These are phyloP conservation scores for Debaryomyces singareniensis DNA, from an alignment of 1,139 yeast species.

Conservation along the genomic window DNA sequence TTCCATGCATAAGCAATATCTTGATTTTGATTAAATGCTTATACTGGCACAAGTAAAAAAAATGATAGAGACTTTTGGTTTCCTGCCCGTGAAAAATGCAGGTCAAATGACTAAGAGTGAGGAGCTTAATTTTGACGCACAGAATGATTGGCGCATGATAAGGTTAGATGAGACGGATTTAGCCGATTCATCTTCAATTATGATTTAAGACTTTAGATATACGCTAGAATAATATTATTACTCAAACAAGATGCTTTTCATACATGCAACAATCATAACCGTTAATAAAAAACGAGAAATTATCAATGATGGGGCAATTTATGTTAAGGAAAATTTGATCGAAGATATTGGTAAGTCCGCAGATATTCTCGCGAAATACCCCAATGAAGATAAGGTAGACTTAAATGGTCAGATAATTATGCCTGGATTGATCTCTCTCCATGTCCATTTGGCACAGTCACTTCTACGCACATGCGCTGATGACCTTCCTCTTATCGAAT, in stretches of 20 bases:
- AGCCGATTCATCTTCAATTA: too few species aligned
- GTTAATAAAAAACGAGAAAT: constrained; percentile 6
- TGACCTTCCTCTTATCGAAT: constrained; percentile 15
- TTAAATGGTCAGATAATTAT: constrained; percentile 7
- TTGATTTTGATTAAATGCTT: too few species aligned
- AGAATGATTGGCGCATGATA: too few species aligned
- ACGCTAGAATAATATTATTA: too few species aligned
- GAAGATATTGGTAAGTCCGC: constrained; percentile 7
- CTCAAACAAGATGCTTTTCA: constrained; percentile 8
- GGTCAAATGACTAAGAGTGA: too few species aligned
- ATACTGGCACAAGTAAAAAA: too few species aligned
- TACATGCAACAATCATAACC: constrained; percentile 7
- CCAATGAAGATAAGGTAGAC: constrained; percentile 5
- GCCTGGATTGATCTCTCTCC: constrained; percentile 8
- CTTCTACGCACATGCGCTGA: constrained; percentile 15
- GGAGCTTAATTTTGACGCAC: too few species aligned
- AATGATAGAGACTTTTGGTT: too few species aligned
- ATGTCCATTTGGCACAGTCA: constrained; percentile 10
- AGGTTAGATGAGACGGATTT: too few species aligned
- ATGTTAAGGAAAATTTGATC: constrained; percentile 5
- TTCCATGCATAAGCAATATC: too few species aligned
- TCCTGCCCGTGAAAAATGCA: too few species aligned
- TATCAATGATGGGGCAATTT: constrained; percentile 6
- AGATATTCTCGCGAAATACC: constrained; percentile 4
- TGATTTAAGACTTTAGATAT: too few species aligned